Base-by-base conservation (phyloP, 2,329 filamentous ascomycete species). In the Fusarium sp. region DNA sequence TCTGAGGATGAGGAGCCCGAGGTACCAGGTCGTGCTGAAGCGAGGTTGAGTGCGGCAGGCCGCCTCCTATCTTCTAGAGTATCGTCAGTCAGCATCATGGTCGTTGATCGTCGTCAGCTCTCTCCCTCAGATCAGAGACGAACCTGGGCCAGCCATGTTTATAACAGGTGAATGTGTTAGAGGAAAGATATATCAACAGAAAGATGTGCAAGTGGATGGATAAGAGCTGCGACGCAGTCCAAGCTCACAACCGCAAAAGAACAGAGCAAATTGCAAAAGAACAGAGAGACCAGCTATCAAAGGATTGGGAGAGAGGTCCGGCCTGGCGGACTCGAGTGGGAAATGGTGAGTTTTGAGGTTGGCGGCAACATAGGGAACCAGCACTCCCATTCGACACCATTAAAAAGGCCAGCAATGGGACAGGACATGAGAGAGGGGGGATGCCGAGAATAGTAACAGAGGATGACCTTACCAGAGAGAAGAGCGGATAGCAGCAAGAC, bases 241-340 rank as follows among this genome's bases (percentile, higher is more conserved):
- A 77, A 70, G 60, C 72, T 60, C 68, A 65, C 71, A 77, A 66
- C 64, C 61, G 56, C 41, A 65, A 66, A 54, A 56, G 61, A 75
- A 81, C 76, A 77, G 76, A 82, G 78, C 73, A 76, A 81, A 82
- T 77, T 77, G 80, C 74, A 72, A 80, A 76, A 76, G 80, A 79
- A 73, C 80, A 74, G 80, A 78, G 86, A 89, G 87, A 82, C 87
- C 87, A 89, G 87, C 87, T 89, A 84, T 83, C 84, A 83, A 84
- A 79, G 80, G 80, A 78, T 72, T 69, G 82, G 77, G 81, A 84
- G 79, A 80, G 62, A 76, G 70, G 72, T 77, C 78, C 75, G 78
- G 73, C 77, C 74, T 77, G 73, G 73, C 78, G 77, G 73, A 73
- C 77, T 78, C 78, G 73, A 73, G 81, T 82, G 84, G 85, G 83